Evolutionary conservation across 2,329 filamentous ascomycete species (phyloP).

Genomic region (Periconia sp.): DNA sequence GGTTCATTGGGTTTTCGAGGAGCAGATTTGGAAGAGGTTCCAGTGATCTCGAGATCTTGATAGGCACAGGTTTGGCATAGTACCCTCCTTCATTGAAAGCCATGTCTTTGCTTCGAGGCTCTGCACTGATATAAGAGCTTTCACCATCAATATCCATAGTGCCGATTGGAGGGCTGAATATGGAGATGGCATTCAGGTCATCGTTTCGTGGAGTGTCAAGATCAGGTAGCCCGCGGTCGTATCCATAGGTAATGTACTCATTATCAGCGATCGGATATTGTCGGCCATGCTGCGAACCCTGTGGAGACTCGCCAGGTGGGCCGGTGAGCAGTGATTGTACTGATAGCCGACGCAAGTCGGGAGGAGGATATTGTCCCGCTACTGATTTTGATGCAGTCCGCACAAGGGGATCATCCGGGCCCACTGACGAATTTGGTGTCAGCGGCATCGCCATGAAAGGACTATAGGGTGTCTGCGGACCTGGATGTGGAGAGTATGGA

Average conservation of each 20-base stretch:
- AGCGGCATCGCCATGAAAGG: constrained; percentile 52
- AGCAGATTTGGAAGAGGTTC: constrained; percentile 64
- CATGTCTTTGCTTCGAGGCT: constrained; percentile 53
- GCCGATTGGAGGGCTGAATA: constrained; percentile 41
- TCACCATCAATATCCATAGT: constrained; percentile 41
- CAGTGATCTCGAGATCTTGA: constrained; percentile 65
- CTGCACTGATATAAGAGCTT: constrained; percentile 40
- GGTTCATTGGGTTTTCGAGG: constrained; percentile 77
- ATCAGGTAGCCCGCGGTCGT: constrained; percentile 74
- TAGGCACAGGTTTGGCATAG: constrained; percentile 71
- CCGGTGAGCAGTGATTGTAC: constrained; percentile 66
- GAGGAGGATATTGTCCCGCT: constrained; percentile 39
- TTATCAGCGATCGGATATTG: constrained; percentile 39
- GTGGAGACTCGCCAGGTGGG: constrained; percentile 47
- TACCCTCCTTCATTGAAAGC: constrained; percentile 69
- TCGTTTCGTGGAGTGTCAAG: constrained; percentile 74
- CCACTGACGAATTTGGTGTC: constrained; percentile 51
- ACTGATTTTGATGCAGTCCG: constrained; percentile 26
- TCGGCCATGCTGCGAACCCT: constrained; percentile 53
- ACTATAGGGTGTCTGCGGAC: constrained; percentile 48
- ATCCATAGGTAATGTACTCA: constrained; percentile 64
- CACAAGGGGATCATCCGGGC: constrained; percentile 37
- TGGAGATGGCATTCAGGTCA: constrained; percentile 68
- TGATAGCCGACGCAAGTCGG: constrained; percentile 61
- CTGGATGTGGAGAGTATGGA: constrained; percentile 46